Evolutionary conservation across 805 yeast species (phyloP), one percentile per base, ranked within the genome.

Genomic region (Cyberlindnera sargentensis): DNA sequence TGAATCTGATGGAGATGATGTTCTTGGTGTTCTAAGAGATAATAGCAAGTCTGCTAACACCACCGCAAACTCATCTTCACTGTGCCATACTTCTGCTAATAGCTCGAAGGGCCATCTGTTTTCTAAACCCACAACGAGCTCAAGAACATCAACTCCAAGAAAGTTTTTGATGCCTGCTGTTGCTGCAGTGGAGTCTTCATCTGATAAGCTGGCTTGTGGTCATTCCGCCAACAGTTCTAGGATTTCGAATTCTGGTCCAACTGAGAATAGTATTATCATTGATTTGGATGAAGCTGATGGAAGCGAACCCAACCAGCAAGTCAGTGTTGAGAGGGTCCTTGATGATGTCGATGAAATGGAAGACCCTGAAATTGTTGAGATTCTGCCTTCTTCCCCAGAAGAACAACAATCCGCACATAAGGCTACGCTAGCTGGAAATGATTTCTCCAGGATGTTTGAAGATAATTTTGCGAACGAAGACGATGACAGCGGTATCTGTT

Each of bases 371-470:
- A 35, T 11, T 24, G 20, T 35, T 10, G 28, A 25, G n/a, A 35
- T 10, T n/a, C n/a, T 35, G 37, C 15, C 3, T 6, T 26, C 30
- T 8, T 35, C 37, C 20, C 30, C 31, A 3, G 10, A 24, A 24
- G 10, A 35, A 15, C 39, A 15, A 10, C 10, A 34, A 23, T 20
- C 34, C 6, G 5, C 26, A 5, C 28, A 25, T 10, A 11, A 35
- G 6, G 25, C 37, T 4, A 15, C 28, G 7, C 23, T 24, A 26
- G 37, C 37, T 6, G 29, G 9, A 10, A 26, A 43, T 23, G 24
- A 28, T 11, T 48, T 48, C 30, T 41, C 49, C 15, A 37, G 24
- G 11, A 43, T 47, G 4, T 43, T 44, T 43, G 50, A 45, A 26
- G 50, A 47, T 25, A 47, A 47, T 26, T 35, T 30, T 23, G 47